Evolutionary conservation across 495 filamentous ascomycete genomes (phyloP), one percentile per base, ranked within the genome.

Genomic region (Penicillium pulvis): DNA sequence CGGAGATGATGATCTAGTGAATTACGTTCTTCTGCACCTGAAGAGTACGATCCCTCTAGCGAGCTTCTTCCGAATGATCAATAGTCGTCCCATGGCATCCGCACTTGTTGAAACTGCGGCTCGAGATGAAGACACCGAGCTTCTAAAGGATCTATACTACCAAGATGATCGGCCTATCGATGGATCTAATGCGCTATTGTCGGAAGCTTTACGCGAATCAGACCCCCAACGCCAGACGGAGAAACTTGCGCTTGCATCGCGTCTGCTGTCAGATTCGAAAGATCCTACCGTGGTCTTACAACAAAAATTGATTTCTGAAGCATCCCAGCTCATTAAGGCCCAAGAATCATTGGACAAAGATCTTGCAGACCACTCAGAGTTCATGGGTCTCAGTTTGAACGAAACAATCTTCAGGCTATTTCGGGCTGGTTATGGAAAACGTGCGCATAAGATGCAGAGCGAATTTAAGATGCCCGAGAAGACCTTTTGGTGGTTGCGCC

Each of bases 121-220:
- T 2, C 77, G 79, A 47, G 82, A 81, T 23, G 86, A 91, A 50
- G 94, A 97, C 64, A 81, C 80, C 4, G 89, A 95, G 19, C 71
- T 98, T 10, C 83, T 97, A 11, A 98, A 97, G 67, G 94, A 98
- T 70, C 81, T 98, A 24, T 98, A 93, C 75, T 98, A 98, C 66
- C 94, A 98, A 75, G 95, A 98, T 65, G 94, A 98, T 71, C 89
- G 93, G 7, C 88, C 92, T 0, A 76, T 91, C 23, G 95, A 98
- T 59, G 92, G 94, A 17, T 87, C 94, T 1, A 88, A 92, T 58
- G 85, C 97, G 7, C 88, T 98, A 45, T 69, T 98, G 44, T 80
- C 84, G 14, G 93, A 98, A 75, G 90, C 91, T 0, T 73, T 96
- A 6, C 71, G 78, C 6, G 85, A 90, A 65, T 77, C 81, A 1